phyloP scores from a whole-genome alignment of 2,329 filamentous ascomycete species.

The Orbilia quercus region DNA sequence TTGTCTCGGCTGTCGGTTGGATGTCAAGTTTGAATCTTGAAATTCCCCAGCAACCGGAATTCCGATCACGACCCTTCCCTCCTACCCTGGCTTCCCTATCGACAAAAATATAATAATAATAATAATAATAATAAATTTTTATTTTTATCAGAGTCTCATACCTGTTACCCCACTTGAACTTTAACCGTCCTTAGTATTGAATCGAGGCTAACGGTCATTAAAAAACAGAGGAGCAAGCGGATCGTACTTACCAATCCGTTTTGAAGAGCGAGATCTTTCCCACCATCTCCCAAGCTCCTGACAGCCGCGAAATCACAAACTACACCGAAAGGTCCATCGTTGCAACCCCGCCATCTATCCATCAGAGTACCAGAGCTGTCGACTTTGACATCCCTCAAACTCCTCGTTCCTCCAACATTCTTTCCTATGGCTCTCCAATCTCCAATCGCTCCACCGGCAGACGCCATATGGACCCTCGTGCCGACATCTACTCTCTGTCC shows the following conservation, averaged over 20 bases:
- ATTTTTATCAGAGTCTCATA: neutral
- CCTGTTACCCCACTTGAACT: conserved; percentile 8
- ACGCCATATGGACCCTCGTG: conserved; percentile 86
- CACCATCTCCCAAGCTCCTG: conserved; percentile 82
- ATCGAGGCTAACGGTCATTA: conserved; percentile 26
- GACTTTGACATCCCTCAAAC: conserved; percentile 74
- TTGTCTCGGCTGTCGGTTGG: conserved; percentile 14
- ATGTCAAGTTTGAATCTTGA: neutral
- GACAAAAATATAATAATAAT: too few relatives aligned
- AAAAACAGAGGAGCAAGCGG: conserved; percentile 88
- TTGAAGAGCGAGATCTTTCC: conserved; percentile 94
- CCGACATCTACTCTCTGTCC: conserved; percentile 94
- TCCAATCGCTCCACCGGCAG: conserved; percentile 78
- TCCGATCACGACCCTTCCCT: neutral
- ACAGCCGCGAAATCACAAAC: conserved; percentile 51
- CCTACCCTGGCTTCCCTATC: conserved; percentile 19
- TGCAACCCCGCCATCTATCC: conserved; percentile 58
- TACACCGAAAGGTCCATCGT: conserved; percentile 54
- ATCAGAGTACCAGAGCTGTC: conserved; percentile 50
- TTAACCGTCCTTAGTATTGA: neutral
- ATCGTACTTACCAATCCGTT: conserved; percentile 87
- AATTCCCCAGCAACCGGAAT: conserved; percentile 28
- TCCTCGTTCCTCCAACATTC: conserved; percentile 96
- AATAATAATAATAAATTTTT: too few relatives aligned
- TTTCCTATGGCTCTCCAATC: conserved; percentile 83